Base-by-base conservation (phyloP, 2,329 filamentous ascomycete species). In the Fusarium domesticum region DNA sequence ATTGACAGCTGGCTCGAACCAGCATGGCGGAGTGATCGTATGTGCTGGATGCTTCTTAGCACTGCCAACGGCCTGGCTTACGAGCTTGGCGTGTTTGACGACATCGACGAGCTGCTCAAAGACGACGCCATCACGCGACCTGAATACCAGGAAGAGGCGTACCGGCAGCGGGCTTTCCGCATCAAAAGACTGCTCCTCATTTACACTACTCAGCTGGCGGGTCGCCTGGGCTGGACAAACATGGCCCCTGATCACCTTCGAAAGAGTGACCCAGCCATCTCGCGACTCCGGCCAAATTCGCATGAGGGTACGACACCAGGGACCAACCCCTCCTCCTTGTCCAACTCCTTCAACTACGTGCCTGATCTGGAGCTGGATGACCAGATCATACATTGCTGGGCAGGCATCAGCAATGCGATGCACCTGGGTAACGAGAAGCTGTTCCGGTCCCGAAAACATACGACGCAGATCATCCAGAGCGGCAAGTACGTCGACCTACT, bases 1-100 rank as follows among this genome's bases (percentile, higher is more conserved):
- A 93, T 96, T 52, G 90, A 96, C 62, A 92, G 89, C 64, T 97
- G 93, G 89, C 80, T 97, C 4, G 93, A 98, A 65, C 93, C 93
- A 3, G 92, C 89, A 7, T 96, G 92, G 89, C 80, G 92, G 57
- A 89, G 86, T 53, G 92, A 96, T 61, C 86, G 90, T 42, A 95
- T 96, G 88, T 95, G 89, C 63, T 96, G 92, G 92, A 96, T 96
- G 89, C 74, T 97, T 12, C 77, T 97, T 20, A 95, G 89, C 61
- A 95, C 90, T 30, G 90, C 89, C 12, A 87, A 92, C 73, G 87
- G 90, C 1, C 74, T 97, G 30, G 89, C 88, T 0, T 95, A 95
- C 56, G 93, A 98, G 66, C 81, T 98, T 23, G 93, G 93, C 10
- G 89, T 98, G 2, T 98, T 97, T 58, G 93, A 97, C 56, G 83